Evolutionary conservation across 306 rosid genomes (phyloP).

Genomic region (Quercus variabilis): DNA sequence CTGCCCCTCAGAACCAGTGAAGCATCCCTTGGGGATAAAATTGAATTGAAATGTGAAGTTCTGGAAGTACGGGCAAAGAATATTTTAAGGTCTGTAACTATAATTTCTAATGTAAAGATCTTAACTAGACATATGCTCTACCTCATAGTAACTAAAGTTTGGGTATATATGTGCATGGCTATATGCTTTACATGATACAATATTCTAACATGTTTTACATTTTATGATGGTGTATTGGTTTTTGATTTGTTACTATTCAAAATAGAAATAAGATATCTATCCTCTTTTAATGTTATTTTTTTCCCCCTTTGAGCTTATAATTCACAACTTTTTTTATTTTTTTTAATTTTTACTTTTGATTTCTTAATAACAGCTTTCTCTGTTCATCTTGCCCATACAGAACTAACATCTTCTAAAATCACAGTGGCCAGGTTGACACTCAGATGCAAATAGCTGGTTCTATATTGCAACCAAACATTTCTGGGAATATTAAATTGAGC

Average conservation of each 20-base stretch:
- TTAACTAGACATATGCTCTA: background rate
- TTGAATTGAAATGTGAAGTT: slow-evolving; percentile 84
- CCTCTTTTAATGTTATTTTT: background rate
- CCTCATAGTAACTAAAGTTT: background rate
- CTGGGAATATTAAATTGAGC: slow-evolving; percentile 85
- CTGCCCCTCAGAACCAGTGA: slow-evolving; percentile 88
- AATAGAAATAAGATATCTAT: background rate
- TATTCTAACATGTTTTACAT: background rate
- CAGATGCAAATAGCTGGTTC: slow-evolving; percentile 95
- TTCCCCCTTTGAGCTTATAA: background rate
- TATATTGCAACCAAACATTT: slow-evolving; percentile 79
- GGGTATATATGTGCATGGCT: slow-evolving; percentile 3
- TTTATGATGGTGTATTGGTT: background rate
- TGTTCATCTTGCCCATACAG: slow-evolving; percentile 7
- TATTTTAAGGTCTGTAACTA: slow-evolving; percentile 59
- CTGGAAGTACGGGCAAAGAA: slow-evolving; percentile 79
- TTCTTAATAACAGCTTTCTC: background rate
- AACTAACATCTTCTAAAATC: slow-evolving; percentile 18
- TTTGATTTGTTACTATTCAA: background rate
- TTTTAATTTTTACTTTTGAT: background rate
- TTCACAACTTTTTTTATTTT: background rate
- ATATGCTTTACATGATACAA: background rate
- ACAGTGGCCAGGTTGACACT: slow-evolving; percentile 95
- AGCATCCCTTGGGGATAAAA: slow-evolving; percentile 67
- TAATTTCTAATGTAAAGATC: slow-evolving; percentile 9